Evolutionary conservation across 202 grass and related monocot genomes (phyloP).

Genomic region (Setaria viridis): DNA sequence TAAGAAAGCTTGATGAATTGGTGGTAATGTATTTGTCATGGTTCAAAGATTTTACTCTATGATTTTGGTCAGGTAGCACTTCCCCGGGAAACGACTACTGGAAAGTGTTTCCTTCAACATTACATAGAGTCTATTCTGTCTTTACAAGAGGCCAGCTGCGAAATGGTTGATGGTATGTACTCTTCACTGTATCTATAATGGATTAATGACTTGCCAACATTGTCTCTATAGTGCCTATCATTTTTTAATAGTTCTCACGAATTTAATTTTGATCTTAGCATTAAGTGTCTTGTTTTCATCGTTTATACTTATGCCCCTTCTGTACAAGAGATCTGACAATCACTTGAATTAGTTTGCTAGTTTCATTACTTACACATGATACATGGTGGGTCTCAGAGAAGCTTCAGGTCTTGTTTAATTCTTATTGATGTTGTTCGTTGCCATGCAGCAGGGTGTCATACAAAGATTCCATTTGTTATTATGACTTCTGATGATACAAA

Average conservation of each 20-base stretch:
- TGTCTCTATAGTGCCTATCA: neutral
- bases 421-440: constrained; percentile 28
- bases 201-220: neutral
- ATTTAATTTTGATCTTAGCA: neutral
- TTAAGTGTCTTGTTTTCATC: neutral
- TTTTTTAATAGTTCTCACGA: constrained; percentile 24
- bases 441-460: constrained; percentile 50
- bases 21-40: neutral
- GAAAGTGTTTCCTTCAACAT: constrained; percentile 91
- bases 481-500: constrained; percentile 99
- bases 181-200: constrained; percentile 24
- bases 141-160: constrained; percentile 83
- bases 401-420: neutral
- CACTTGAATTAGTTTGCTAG: constrained; percentile 6
- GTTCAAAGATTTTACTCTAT: neutral
- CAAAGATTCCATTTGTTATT: constrained; percentile 88
- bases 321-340: neutral
- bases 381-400: neutral
- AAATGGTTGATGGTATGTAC: constrained; percentile 62
- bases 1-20: neutral
- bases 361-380: neutral
- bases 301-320: neutral
- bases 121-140: constrained; percentile 96
- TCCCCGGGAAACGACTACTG: constrained; percentile 79
- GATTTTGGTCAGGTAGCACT: constrained; percentile 72